phyloP scores from a whole-genome alignment of 345 rosid species.

The Firmiana major region DNA sequence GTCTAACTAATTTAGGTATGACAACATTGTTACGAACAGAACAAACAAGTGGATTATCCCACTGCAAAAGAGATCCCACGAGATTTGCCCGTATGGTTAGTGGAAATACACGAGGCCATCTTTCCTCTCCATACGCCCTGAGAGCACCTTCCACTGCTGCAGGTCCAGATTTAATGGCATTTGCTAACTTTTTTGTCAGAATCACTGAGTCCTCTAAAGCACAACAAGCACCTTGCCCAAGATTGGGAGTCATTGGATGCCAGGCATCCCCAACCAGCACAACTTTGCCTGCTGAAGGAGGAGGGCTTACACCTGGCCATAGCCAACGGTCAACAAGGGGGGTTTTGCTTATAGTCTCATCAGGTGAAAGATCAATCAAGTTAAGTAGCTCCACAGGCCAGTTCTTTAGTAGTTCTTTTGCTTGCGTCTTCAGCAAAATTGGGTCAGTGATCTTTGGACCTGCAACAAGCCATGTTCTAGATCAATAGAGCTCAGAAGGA shows the following conservation, averaged over 20 bases:
- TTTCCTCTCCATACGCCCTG: conserved; percentile 60
- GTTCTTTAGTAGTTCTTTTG: conserved; percentile 51
- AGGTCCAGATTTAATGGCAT: conserved; percentile 39
- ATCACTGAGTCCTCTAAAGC: conserved; percentile 83
- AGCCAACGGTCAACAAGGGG: conserved; percentile 87
- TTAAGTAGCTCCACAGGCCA: conserved; percentile 66
- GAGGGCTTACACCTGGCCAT: conserved; percentile 68
- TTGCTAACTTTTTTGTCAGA: conserved; percentile 61
- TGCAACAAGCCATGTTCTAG: conserved; percentile 22
- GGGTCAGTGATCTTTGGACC: conserved; percentile 78
- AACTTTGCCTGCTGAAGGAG: conserved; percentile 56
- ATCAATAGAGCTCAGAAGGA: not conserved
- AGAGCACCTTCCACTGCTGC: conserved; percentile 52
- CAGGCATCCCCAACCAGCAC: conserved; percentile 89
- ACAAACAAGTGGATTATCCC: conserved; percentile 80
- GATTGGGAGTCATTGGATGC: conserved; percentile 98
- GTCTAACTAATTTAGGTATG: conserved; percentile 63
- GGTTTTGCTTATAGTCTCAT: conserved; percentile 66
- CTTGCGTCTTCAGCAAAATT: conserved; percentile 52
- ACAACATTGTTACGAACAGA: conserved; percentile 53
- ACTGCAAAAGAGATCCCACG: conserved; percentile 79
- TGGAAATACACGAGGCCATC: conserved; percentile 77
- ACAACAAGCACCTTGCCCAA: conserved; percentile 90
- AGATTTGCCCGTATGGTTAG: conserved; percentile 67
- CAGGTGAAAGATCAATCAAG: conserved; percentile 60